These are phyloP conservation scores for Nigrograna mackinnonii DNA, from an alignment of 2,329 filamentous ascomycete species.

Conservation along the genomic window DNA sequence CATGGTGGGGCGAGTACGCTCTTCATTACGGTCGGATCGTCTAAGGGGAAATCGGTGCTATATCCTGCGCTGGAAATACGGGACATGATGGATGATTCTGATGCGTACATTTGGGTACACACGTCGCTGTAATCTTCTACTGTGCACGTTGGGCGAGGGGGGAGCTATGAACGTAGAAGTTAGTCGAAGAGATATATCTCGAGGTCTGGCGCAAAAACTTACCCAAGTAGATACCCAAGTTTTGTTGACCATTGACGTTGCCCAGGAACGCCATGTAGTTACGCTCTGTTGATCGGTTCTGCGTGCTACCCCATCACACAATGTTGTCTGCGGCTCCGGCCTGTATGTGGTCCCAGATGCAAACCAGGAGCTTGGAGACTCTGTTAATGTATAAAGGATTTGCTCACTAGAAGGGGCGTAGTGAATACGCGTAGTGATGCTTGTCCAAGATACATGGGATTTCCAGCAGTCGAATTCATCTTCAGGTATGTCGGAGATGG, in stretches of 20 bases:
- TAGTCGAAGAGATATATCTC: background rate
- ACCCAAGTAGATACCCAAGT: background rate
- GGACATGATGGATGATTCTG: background rate
- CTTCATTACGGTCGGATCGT: background rate
- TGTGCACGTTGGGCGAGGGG: constrained; percentile 1
- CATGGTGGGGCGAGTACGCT: constrained; percentile 1
- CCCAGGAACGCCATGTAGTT: background rate
- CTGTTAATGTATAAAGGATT: too few species aligned
- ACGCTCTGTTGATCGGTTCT: background rate
- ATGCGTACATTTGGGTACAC: constrained; percentile 1
- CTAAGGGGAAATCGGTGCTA: constrained; percentile 2
- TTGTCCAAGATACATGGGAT: constrained; percentile 3
- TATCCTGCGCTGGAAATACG: constrained; percentile 2
- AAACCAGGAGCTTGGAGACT: too few species aligned
- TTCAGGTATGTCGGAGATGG: constrained; percentile 1
- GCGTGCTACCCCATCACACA: constrained; percentile 1
- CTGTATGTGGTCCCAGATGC: background rate
- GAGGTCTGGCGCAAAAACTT: background rate
- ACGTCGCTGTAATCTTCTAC: background rate
- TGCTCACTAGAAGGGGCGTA: too few species aligned
- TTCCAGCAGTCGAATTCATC: constrained; percentile 5
- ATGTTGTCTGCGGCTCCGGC: background rate
- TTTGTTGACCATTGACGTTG: background rate
- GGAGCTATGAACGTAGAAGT: background rate
- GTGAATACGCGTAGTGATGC: background rate